Evolutionary conservation across 495 filamentous ascomycete species (phyloP).

Genomic region (Aspergillus diversus): DNA sequence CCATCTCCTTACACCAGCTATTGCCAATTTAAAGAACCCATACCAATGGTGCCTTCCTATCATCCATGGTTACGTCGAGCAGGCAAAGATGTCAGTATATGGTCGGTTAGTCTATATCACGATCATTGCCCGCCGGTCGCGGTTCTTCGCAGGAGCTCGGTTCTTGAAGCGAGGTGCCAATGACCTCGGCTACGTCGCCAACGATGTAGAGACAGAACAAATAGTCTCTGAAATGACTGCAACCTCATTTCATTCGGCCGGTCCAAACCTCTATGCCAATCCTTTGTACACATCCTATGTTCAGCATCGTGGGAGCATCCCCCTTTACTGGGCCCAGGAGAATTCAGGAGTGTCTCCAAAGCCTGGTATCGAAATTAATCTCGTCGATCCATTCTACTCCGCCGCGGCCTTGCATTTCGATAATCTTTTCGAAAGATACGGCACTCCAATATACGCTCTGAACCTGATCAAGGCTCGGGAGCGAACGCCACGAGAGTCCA

Average conservation of each 20-base stretch:
- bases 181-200: conserved; percentile 94
- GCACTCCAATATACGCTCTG: conserved; percentile 86
- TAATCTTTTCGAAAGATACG: conserved; percentile 92
- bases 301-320: conserved; percentile 96
- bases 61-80: conserved; percentile 95
- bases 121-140: conserved; percentile 87
- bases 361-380: conserved; percentile 90
- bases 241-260: conserved; percentile 93
- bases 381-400: conserved; percentile 93
- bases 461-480: conserved; percentile 93
- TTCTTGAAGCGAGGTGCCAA: conserved; percentile 96
- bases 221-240: conserved; percentile 93
- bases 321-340: conserved; percentile 96
- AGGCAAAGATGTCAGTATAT: conserved; percentile 81
- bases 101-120: conserved; percentile 88
- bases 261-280: conserved; percentile 81
- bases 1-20: conserved; percentile 79
- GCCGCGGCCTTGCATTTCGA: conserved; percentile 98
- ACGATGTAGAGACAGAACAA: conserved; percentile 99
- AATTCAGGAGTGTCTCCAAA: conserved; percentile 94
- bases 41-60: conserved; percentile 97
- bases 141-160: conserved; percentile 91
- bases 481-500: conserved; percentile 88
- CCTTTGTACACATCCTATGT: conserved; percentile 95
- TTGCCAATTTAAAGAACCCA: conserved; percentile 69